A percentile compares a stretch with the other conserved stretches of the same genome.
Conservation (phyloP, 345 rosid genomes). For the Gossypium sturtianum region DNA sequence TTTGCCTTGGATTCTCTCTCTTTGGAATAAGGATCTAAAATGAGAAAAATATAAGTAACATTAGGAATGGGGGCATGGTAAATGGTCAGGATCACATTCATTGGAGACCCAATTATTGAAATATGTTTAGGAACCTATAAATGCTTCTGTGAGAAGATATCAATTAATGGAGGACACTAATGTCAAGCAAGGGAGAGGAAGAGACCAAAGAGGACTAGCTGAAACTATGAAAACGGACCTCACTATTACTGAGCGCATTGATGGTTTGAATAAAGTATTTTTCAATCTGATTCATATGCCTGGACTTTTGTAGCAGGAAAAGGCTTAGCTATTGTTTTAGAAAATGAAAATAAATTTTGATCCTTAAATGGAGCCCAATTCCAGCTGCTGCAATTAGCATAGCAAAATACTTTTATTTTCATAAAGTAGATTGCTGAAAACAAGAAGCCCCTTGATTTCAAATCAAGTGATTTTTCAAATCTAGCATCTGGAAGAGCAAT, state of each 20-base stretch:
- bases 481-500: not conserved
- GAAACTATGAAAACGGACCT: too few species aligned
- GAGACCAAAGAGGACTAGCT: too few species aligned
- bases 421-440: not conserved
- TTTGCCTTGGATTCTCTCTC: not conserved
- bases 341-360: too few species aligned
- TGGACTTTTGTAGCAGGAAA: not conserved
- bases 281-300: not conserved
- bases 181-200: too few species aligned
- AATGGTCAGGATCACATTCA: not conserved
- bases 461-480: not conserved
- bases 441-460: not conserved
- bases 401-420: not conserved
- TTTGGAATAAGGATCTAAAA: not conserved
- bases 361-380: too few species aligned
- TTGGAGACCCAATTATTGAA: not conserved
- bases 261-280: not conserved
- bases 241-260: too few species aligned
- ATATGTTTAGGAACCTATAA: not conserved
- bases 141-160: not conserved
- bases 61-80: not conserved
- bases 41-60: not conserved
- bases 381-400: not conserved
- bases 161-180: not conserved
- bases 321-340: too few species aligned